Evolutionary conservation across 2,329 filamentous ascomycete genomes (phyloP).

Genomic region (Chaetoscypha palmicola): DNA sequence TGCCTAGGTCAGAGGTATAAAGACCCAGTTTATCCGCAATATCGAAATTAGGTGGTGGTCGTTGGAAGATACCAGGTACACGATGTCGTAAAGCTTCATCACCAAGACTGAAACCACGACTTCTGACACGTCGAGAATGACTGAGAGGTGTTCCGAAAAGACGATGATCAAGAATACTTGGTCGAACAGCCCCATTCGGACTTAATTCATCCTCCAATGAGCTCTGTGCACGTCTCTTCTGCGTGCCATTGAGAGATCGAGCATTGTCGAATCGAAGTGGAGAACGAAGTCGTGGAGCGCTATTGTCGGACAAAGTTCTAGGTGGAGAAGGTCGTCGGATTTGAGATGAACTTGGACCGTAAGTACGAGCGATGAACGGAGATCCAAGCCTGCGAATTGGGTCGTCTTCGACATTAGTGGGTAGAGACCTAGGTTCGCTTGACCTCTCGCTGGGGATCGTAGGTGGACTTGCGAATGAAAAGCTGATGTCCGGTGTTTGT

Average conservation of each 20-base stretch:
- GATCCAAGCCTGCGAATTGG: conserved; percentile 21
- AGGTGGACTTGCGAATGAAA: background rate
- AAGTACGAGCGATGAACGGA: conserved; percentile 48
- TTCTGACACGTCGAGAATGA: conserved; percentile 27
- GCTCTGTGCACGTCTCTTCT: conserved; percentile 28
- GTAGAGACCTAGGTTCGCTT: conserved; percentile 8
- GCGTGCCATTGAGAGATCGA: conserved; percentile 24
- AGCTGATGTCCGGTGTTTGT: background rate
- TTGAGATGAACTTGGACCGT: conserved; percentile 50
- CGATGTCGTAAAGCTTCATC: conserved; percentile 24
- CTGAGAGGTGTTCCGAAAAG: conserved; percentile 24
- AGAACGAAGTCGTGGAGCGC: conserved; percentile 22
- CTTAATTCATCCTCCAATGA: conserved; percentile 25
- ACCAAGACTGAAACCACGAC: conserved; percentile 30
- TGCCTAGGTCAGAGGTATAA: too few relatives aligned
- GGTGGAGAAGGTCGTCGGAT: conserved; percentile 13
- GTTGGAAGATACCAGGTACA: conserved; percentile 19
- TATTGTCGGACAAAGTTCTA: conserved; percentile 12
- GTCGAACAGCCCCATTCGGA: conserved; percentile 22
- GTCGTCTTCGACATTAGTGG: conserved; percentile 5
- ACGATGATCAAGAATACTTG: conserved; percentile 28
- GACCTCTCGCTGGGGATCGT: background rate
- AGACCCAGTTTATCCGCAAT: background rate
- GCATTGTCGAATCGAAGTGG: conserved; percentile 21
- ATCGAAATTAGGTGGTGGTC: conserved; percentile 6